Conservation (phyloP, 495 filamentous ascomycete species). For the Daldinia vernicosa region DNA sequence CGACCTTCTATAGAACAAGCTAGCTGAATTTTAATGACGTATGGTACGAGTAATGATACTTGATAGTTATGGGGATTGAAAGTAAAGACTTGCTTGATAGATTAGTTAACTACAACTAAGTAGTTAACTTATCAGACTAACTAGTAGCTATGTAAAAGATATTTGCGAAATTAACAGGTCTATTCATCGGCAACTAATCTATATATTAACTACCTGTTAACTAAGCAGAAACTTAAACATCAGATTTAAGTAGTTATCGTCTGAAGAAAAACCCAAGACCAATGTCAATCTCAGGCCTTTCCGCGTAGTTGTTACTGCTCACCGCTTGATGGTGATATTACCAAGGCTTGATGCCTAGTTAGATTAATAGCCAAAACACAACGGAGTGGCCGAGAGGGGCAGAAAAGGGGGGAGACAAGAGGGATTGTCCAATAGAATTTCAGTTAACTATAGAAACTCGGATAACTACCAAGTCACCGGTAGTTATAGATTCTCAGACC, state of each 20-base stretch:
- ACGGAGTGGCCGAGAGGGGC: background rate
- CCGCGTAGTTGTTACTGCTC: background rate
- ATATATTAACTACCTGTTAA: background rate
- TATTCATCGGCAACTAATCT: background rate
- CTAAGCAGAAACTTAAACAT: background rate
- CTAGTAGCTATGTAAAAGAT: no score
- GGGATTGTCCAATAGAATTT: background rate
- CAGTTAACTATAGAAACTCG: background rate
- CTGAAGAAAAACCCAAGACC: background rate
- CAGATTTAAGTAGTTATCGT: background rate
- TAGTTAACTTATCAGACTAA: no score
- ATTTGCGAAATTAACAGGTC: no score
- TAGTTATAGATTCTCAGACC: background rate
- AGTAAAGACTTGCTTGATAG: no score
- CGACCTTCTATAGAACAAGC: background rate
- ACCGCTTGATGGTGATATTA: background rate
- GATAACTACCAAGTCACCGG: background rate
- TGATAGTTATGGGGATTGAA: no score
- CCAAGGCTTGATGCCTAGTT: background rate
- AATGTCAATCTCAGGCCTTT: background rate
- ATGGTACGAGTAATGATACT: background rate
- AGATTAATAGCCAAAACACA: background rate
- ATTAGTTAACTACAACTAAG: no score
- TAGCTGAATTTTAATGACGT: background rate
- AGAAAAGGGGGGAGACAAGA: no score